Conservation (phyloP, 257 asterid genomes). For the Rauvolfia tetraphylla region DNA sequence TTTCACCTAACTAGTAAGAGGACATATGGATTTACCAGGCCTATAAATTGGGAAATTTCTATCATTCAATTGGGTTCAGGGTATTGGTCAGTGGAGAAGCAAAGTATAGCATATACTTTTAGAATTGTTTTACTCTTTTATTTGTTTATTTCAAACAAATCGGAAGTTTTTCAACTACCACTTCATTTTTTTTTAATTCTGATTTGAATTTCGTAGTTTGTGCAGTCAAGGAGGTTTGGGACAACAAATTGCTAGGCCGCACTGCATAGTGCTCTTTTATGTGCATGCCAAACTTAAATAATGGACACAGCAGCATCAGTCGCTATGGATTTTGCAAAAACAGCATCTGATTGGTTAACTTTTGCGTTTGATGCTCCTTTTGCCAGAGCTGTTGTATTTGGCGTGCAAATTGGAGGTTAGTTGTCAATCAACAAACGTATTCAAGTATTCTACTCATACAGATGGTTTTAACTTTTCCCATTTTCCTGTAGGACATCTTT, state of each 20-base stretch:
- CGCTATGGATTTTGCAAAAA: conserved; percentile 46
- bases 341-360: conserved; percentile 67
- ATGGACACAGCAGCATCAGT: conserved; percentile 44
- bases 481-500: conserved; percentile 73
- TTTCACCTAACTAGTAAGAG: background rate
- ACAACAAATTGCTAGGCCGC: background rate
- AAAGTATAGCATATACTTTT: background rate
- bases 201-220: background rate
- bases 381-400: conserved; percentile 80
- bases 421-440: background rate
- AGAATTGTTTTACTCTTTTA: background rate
- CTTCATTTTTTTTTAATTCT: background rate
- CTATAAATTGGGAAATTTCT: background rate
- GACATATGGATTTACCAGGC: background rate
- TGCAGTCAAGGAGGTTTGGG: conserved; percentile 3
- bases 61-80: background rate
- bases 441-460: background rate
- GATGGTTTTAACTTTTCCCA: conserved; percentile 10
- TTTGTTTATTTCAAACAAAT: background rate
- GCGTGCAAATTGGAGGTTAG: conserved; percentile 85
- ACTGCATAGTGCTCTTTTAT: background rate
- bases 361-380: conserved; percentile 63
- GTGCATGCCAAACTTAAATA: conserved; percentile 1
- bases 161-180: background rate
- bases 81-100: background rate